These are phyloP conservation scores for Phytophthora fragariaefolia DNA, from an alignment of 352 stramenopile species.

Conservation along the genomic window DNA sequence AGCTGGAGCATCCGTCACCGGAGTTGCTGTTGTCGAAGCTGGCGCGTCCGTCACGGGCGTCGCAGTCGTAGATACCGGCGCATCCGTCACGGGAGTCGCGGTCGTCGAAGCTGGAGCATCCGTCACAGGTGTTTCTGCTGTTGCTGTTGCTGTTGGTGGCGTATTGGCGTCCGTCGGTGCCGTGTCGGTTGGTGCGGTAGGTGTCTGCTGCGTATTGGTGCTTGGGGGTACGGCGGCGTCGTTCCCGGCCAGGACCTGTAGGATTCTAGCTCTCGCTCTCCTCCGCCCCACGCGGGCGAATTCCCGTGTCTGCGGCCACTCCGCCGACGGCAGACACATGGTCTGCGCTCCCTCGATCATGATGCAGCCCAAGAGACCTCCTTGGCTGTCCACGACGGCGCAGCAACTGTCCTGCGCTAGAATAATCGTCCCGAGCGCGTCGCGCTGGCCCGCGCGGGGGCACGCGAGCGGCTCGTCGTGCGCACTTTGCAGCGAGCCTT, in stretches of 20 bases:
- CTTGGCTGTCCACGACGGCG: conserved; percentile 34
- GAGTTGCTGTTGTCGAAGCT: background rate
- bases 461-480: conserved; percentile 36
- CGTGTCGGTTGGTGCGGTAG: background rate
- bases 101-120: conserved; percentile 1
- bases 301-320: conserved; percentile 16
- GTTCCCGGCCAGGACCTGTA: conserved; percentile 17
- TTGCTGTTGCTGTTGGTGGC: background rate
- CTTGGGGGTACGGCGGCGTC: conserved; percentile 7
- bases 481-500: conserved; percentile 20
- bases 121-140: conserved; percentile 1
- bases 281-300: conserved; percentile 13
- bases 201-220: background rate
- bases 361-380: conserved; percentile 45
- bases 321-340: conserved; percentile 36
- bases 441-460: conserved; percentile 36
- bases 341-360: conserved; percentile 19
- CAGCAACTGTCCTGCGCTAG: conserved; percentile 54
- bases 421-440: conserved; percentile 19
- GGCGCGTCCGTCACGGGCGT: background rate
- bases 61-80: background rate
- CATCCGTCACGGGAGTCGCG: background rate
- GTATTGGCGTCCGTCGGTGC: background rate
- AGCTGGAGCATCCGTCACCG: background rate
- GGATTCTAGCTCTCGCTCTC: conserved; percentile 21